These are phyloP conservation scores for Syzygium grande DNA, from an alignment of 345 rosid genomes.

Conservation along the genomic window DNA sequence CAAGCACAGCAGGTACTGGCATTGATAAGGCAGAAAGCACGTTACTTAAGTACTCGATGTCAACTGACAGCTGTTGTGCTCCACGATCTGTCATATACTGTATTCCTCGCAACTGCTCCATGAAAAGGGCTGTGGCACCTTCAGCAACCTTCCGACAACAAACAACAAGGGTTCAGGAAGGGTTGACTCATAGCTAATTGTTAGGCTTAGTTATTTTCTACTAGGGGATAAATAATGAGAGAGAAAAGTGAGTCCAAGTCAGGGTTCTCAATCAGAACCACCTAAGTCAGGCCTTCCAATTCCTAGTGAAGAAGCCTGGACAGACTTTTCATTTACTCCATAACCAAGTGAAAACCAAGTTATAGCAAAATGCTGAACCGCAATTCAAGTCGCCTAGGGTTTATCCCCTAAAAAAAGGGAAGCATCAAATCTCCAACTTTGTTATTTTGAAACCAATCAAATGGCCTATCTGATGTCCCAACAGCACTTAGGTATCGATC, in stretches of 20 bases:
- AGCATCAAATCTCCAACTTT: not conserved
- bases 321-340: not conserved
- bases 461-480: not conserved
- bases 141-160: constrained; percentile 62
- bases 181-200: not conserved
- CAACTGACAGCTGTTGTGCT: constrained; percentile 80
- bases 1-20: constrained; percentile 68
- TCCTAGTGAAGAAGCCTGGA: not conserved
- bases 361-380: not conserved
- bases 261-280: not conserved
- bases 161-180: not conserved
- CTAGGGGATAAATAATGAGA: not conserved
- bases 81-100: constrained; percentile 87
- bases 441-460: not conserved
- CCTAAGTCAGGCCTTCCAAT: not conserved
- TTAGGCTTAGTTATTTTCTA: not conserved
- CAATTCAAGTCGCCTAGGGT: not conserved
- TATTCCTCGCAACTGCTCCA: constrained; percentile 92
- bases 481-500: not conserved
- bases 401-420: not conserved
- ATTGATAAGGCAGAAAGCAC: constrained; percentile 91
- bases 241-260: not conserved
- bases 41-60: constrained; percentile 90
- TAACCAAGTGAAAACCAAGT: not conserved
- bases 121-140: constrained; percentile 85